Evolutionary conservation across 345 rosid genomes (phyloP).

Genomic region (Populus simonii): DNA sequence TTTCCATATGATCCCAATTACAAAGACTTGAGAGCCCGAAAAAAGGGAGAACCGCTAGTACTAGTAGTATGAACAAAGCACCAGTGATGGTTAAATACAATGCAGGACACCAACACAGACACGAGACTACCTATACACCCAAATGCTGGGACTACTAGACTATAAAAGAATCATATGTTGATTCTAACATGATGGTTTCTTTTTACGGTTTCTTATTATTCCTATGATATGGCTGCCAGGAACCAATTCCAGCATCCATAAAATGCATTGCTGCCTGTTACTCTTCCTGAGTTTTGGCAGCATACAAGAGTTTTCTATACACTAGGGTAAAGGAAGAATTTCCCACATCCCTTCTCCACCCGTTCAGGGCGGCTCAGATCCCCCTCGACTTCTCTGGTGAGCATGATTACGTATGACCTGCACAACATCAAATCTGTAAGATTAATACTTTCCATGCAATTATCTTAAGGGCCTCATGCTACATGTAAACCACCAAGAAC

Average conservation of each 20-base stretch:
- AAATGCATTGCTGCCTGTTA: constrained; percentile 35
- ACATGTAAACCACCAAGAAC: not conserved
- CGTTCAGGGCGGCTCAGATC: constrained; percentile 45
- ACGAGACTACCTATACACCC: constrained; percentile 45
- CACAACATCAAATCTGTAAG: not conserved
- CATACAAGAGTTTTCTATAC: constrained; percentile 23
- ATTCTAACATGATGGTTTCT: constrained; percentile 37
- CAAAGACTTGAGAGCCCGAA: constrained; percentile 7
- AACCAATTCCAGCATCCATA: constrained; percentile 48
- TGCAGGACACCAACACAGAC: constrained; percentile 35
- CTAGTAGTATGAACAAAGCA: constrained; percentile 41
- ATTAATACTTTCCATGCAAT: not conserved
- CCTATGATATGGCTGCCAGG: constrained; percentile 28
- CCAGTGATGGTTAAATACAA: constrained; percentile 26
- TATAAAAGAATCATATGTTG: constrained; percentile 79
- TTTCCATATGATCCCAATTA: constrained; percentile 17
- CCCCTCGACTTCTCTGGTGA: constrained; percentile 58
- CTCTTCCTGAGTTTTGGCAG: constrained; percentile 42
- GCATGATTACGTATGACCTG: constrained; percentile 78
- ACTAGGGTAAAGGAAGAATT: constrained; percentile 43
- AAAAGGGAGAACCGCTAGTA: constrained; percentile 9
- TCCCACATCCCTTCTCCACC: constrained; percentile 50
- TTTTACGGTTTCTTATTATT: constrained; percentile 43
- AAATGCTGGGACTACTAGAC: constrained; percentile 46
- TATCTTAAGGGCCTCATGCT: not conserved